phyloP scores from a whole-genome alignment of 805 yeast species.

The Kluyveromyces lactis region DNA sequence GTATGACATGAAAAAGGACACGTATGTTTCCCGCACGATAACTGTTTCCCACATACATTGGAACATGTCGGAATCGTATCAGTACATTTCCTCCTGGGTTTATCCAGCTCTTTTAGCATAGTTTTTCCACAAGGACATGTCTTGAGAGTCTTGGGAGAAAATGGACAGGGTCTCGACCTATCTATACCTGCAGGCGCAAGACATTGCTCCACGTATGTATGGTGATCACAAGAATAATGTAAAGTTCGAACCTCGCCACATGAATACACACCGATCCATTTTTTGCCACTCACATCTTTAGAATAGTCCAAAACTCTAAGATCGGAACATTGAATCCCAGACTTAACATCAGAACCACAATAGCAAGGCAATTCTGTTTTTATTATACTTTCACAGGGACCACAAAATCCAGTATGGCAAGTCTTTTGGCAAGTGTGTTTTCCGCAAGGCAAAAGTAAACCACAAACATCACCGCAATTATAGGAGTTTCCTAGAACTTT shows the following conservation, averaged over 20 bases:
- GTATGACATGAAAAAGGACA: slow-evolving; percentile 69
- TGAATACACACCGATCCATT: slow-evolving; percentile 45
- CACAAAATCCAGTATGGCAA: slow-evolving; percentile 84
- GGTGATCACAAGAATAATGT: slow-evolving; percentile 53
- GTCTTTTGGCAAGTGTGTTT: slow-evolving; percentile 51
- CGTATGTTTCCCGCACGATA: slow-evolving; percentile 64
- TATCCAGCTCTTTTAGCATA: slow-evolving; percentile 31
- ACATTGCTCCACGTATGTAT: slow-evolving; percentile 47
- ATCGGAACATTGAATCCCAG: slow-evolving; percentile 31
- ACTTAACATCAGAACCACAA: slow-evolving; percentile 53
- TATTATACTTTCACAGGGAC: slow-evolving; percentile 49
- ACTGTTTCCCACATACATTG: slow-evolving; percentile 47
- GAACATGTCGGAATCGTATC: slow-evolving; percentile 78
- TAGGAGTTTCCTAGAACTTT: slow-evolving; percentile 46
- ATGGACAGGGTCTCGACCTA: slow-evolving; percentile 42
- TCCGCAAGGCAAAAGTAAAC: slow-evolving; percentile 59
- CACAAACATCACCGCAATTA: slow-evolving; percentile 53
- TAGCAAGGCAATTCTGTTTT: slow-evolving; percentile 46
- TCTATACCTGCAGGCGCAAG: slow-evolving; percentile 24
- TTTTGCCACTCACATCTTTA: slow-evolving; percentile 19
- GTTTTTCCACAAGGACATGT: slow-evolving; percentile 80
- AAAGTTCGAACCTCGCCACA: slow-evolving; percentile 40
- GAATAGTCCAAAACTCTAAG: slow-evolving; percentile 37
- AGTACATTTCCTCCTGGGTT: slow-evolving; percentile 49
- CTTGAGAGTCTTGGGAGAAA: slow-evolving; percentile 48